Percentiles rank a stretch among this genome's conserved stretches.
These are phyloP conservation scores for Cercophora newfieldiana DNA, from an alignment of 495 filamentous ascomycete species.

Conservation along the genomic window DNA sequence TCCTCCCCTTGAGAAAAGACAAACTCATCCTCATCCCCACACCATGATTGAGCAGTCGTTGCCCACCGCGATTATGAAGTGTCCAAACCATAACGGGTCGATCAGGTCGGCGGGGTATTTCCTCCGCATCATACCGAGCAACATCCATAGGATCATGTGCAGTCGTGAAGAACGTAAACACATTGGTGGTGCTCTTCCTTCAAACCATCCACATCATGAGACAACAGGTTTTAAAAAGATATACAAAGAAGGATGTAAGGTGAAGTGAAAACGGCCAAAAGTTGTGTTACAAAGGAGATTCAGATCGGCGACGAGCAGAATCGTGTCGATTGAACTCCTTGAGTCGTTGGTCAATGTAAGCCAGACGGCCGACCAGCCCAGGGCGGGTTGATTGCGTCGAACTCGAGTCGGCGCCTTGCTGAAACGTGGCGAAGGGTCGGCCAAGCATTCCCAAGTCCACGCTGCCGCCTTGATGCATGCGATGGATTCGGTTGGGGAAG, in stretches of 20 bases:
- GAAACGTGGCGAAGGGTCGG: conserved; percentile 49
- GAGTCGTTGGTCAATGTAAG: conserved; percentile 53
- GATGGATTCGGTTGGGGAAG: conserved; percentile 49
- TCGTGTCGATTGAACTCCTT: conserved; percentile 49
- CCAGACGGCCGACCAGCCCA: conserved; percentile 46
- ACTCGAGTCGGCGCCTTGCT: conserved; percentile 33
- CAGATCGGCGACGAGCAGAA: conserved; percentile 33
- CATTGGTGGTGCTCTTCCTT: not conserved
- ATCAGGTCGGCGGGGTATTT: conserved; percentile 19
- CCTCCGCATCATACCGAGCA: conserved; percentile 17
- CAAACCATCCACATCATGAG: not conserved
- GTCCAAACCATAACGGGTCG: conserved; percentile 8
- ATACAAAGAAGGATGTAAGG: conserved; percentile 9
- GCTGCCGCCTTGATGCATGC: conserved; percentile 38
- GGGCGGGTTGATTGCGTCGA: conserved; percentile 32
- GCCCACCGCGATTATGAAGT: conserved; percentile 20
- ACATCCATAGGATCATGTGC: not conserved
- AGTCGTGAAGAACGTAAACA: conserved; percentile 20
- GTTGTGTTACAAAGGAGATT: conserved; percentile 41
- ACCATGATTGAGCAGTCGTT: not conserved
- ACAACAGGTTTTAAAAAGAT: conserved; percentile 12
- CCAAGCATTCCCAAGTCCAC: conserved; percentile 45
- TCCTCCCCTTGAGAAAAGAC: not conserved
- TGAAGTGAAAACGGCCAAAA: conserved; percentile 4
- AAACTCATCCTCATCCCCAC: not conserved